Base-by-base conservation (phyloP, 2,329 filamentous ascomycete genomes). In the Penicillium sp. region DNA sequence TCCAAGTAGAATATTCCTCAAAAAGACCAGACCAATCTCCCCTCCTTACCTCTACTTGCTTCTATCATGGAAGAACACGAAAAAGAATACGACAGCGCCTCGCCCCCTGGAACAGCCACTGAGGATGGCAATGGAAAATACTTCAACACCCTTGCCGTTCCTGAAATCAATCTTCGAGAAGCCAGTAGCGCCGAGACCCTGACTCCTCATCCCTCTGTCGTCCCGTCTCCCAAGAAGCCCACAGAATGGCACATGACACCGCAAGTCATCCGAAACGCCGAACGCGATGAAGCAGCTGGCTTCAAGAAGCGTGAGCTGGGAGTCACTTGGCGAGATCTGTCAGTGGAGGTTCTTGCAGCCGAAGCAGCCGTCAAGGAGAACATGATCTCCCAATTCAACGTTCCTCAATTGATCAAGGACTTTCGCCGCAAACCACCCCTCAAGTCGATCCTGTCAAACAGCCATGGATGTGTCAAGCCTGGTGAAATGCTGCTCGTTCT, bases 401-500 rank as follows among this genome's bases (percentile, higher is more conserved):
- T 87, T 2, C 77, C 80, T 35, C 78, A 82, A 39, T 75, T 81
- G n/a, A 64, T 83, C 62, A 82, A 78, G 64, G 85, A 87, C 63
- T 77, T 76, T 57, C 78, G 77, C 63, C 78, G 77, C 41, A 86
- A 84, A 66, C 82, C 84, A 0, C 85, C 87, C 0, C 73, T 88
- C 22, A 84, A 83, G 62, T 87, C 85, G 0, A 87, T 92, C 46
- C 75, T 92, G 24, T 82, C 89, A 53, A 80, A 85, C 66, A 85
- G 83, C 58, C 84, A 87, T 69, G 89, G 89, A 13, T 89, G 87
- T 65, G 85, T 91, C 51, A 87, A 87, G 70, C 88, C 88, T 0
- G 89, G 88, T 22, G 87, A 90, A 73, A 89, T 90, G 88, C 74
- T 89, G 1, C 76, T 90, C 0, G 87, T 91, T 0, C 78, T 91